Evolutionary conservation across 352 stramenopile species (phyloP).

Genomic region (Phytophthora rubi): DNA sequence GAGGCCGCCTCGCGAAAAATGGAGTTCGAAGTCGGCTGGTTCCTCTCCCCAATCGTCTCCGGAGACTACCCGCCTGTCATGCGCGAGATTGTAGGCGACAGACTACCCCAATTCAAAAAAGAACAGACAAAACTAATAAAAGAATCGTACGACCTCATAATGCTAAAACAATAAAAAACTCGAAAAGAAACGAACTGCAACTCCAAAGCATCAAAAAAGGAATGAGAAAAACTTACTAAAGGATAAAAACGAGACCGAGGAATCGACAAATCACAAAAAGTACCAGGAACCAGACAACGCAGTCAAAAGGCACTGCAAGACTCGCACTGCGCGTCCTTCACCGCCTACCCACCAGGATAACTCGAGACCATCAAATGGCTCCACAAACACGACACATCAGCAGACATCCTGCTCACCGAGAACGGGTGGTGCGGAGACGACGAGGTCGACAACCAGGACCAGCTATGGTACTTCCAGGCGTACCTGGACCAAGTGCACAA

Average conservation of each 20-base stretch:
- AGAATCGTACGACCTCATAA: no score
- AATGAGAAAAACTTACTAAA: no score
- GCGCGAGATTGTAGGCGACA: constrained; percentile 74
- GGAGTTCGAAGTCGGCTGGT: constrained; percentile 92
- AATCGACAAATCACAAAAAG: no score
- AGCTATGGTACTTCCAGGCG: constrained; percentile 40
- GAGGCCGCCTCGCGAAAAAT: constrained; percentile 79
- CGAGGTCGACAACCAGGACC: constrained; percentile 53
- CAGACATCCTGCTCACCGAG: constrained; percentile 58
- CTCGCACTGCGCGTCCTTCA: constrained; percentile 37
- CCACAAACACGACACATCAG: constrained; percentile 46
- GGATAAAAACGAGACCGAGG: no score
- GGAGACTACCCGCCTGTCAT: constrained; percentile 76
- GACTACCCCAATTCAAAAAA: no score
- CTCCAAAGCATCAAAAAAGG: no score
- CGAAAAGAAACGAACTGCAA: no score
- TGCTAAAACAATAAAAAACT: no score
- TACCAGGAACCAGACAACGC: constrained; percentile 11
- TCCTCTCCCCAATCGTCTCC: constrained; percentile 86
- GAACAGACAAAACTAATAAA: no score
- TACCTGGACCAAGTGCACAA: constrained; percentile 56
- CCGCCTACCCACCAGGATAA: constrained; percentile 58
- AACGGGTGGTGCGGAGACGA: constrained; percentile 67
- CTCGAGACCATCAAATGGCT: constrained; percentile 59
- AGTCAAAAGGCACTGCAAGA: constrained; percentile 14